Percentiles rank a stretch among this genome's conserved stretches.
Evolutionary conservation across 331 rosid species (phyloP).

Genomic region (Arachis monticola): DNA sequence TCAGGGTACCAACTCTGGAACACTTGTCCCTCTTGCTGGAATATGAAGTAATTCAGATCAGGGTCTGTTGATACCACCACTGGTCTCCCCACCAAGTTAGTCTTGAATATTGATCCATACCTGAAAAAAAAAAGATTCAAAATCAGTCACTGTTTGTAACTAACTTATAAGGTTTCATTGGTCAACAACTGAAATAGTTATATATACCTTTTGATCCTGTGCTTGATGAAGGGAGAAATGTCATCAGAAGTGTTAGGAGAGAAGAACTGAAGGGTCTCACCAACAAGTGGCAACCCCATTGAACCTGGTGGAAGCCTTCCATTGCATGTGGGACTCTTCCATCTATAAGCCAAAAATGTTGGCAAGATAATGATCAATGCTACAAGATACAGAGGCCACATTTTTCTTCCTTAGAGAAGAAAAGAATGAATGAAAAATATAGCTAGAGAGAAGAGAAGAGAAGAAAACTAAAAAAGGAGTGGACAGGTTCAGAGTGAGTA

Average conservation of each 20-base stretch:
- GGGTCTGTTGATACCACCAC: conserved; percentile 91
- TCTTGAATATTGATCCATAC: conserved; percentile 88
- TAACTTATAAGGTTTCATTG: no score
- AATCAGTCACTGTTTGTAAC: neutral
- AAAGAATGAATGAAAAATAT: neutral
- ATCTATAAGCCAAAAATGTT: conserved; percentile 77
- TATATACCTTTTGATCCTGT: conserved; percentile 78
- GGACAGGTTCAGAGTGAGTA: conserved; percentile 39
- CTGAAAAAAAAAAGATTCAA: conserved; percentile 53
- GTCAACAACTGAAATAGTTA: neutral
- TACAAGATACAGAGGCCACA: conserved; percentile 71
- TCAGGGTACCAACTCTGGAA: conserved; percentile 98
- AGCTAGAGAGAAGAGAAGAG: conserved; percentile 20
- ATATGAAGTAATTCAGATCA: conserved; percentile 76
- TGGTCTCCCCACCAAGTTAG: conserved; percentile 89
- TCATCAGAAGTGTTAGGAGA: conserved; percentile 75
- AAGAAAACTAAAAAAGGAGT: conserved; percentile 26
- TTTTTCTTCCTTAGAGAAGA: conserved; percentile 5
- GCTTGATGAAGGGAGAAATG: conserved; percentile 84
- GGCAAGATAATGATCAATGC: conserved; percentile 58
- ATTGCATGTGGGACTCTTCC: conserved; percentile 84
- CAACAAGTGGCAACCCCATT: conserved; percentile 95
- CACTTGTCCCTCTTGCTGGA: conserved; percentile 86
- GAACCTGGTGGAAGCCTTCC: conserved; percentile 99
- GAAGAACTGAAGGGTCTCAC: conserved; percentile 92